phyloP scores from a whole-genome alignment of 768 basidiomycete genomes.

The Crepidotus variabilis region DNA sequence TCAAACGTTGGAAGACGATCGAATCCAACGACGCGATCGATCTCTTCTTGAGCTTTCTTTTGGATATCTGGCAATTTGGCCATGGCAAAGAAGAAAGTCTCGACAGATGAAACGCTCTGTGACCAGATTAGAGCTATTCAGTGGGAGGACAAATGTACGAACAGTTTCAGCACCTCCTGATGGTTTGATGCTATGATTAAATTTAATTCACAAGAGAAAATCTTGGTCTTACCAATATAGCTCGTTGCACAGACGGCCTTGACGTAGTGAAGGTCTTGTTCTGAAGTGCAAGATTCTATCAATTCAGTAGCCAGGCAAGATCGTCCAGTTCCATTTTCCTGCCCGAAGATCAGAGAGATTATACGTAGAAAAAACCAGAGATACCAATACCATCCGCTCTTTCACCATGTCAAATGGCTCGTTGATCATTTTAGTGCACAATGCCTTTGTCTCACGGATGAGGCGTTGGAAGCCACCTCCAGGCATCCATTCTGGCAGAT shows the following conservation, averaged over 20 bases:
- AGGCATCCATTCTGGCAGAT: slow-evolving; percentile 36
- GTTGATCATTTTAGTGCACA: slow-evolving; percentile 16
- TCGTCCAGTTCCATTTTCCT: not conserved
- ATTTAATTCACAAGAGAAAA: not conserved
- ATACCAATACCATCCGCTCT: slow-evolving; percentile 9
- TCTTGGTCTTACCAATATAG: not conserved
- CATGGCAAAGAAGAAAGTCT: slow-evolving; percentile 22
- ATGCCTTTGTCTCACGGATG: slow-evolving; percentile 28
- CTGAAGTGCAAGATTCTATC: not conserved
- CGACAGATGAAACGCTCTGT: slow-evolving; percentile 20
- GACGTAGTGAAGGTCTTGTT: not conserved
- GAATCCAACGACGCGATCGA: slow-evolving; percentile 19
- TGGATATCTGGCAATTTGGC: slow-evolving; percentile 20
- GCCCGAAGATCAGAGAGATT: not conserved
- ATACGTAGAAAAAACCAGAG: not conserved
- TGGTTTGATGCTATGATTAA: not conserved
- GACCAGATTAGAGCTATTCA: not conserved
- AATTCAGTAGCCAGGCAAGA: not conserved
- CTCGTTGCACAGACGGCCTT: not conserved
- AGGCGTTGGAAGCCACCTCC: slow-evolving; percentile 25
- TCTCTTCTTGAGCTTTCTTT: slow-evolving; percentile 22
- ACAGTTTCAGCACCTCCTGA: not conserved
- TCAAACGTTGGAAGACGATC: slow-evolving; percentile 21
- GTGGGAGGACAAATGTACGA: not conserved
- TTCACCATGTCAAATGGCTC: slow-evolving; percentile 12